These are phyloP conservation scores for Apodospora peruviana DNA, from an alignment of 495 filamentous ascomycete genomes.

Conservation along the genomic window DNA sequence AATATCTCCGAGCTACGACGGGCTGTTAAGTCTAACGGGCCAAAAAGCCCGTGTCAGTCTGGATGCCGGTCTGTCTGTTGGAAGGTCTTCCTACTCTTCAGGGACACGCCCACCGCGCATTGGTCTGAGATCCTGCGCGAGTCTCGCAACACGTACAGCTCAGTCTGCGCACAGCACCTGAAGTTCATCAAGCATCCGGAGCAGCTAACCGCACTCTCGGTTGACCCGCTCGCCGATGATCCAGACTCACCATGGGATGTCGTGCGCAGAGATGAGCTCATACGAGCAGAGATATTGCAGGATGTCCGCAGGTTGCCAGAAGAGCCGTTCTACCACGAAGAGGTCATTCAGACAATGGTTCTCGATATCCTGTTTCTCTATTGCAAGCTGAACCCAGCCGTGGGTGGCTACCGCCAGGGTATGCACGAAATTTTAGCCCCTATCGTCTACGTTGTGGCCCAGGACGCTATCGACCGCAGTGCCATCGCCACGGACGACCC, in stretches of 20 bases:
- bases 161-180: constrained; percentile 67
- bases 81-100: constrained; percentile 87
- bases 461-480: constrained; percentile 60
- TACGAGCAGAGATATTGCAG: constrained; percentile 87
- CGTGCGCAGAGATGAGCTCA: constrained; percentile 73
- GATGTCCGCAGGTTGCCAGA: constrained; percentile 94
- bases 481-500: constrained; percentile 15
- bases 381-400: constrained; percentile 83
- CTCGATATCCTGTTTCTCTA: constrained; percentile 89
- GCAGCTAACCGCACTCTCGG: constrained; percentile 57
- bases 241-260: constrained; percentile 84
- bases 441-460: constrained; percentile 79
- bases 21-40: constrained; percentile 53
- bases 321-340: constrained; percentile 79
- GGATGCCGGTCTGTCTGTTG: constrained; percentile 87
- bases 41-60: constrained; percentile 55
- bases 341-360: constrained; percentile 72
- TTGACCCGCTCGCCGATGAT: constrained; percentile 85
- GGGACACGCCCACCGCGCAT: constrained; percentile 55
- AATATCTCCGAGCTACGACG: constrained; percentile 60
- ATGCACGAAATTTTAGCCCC: constrained; percentile 97
- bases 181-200: constrained; percentile 77
- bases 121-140: constrained; percentile 66
- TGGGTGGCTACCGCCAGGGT: constrained; percentile 85
- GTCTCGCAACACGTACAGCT: constrained; percentile 66